These are phyloP conservation scores for Boletus sensibilis DNA, from an alignment of 768 basidiomycete species.

Conservation along the genomic window DNA sequence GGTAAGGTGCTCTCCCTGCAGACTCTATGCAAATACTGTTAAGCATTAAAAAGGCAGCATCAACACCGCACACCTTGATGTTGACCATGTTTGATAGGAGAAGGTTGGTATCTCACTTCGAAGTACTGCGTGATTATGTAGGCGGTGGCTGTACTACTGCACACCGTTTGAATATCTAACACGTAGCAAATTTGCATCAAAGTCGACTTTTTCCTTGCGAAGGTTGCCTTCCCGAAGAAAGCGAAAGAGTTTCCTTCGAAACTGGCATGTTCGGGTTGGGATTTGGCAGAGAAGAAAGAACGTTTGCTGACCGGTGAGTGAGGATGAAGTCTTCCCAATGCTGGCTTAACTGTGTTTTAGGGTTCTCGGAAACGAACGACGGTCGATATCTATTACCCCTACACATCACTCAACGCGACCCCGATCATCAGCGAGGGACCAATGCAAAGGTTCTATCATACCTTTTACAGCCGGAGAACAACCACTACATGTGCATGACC, in stretches of 20 bases:
- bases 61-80: no score
- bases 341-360: constrained; percentile 5
- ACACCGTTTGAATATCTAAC: no score
- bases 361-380: constrained; percentile 44
- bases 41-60: no score
- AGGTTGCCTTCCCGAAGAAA: constrained; percentile 38
- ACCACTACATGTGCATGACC: constrained; percentile 17
- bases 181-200: no score
- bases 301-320: constrained; percentile 17
- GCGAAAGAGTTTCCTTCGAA: constrained; percentile 38
- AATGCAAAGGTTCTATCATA: constrained; percentile 42
- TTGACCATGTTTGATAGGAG: no score
- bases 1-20: no score
- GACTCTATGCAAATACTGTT: no score
- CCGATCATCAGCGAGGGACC: constrained; percentile 36
- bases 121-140: no score
- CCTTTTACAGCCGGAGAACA: constrained; percentile 27
- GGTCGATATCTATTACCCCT: constrained; percentile 38
- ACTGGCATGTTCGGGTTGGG: constrained; percentile 38
- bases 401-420: constrained; percentile 33
- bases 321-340: background rate
- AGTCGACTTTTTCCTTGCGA: constrained; percentile 38
- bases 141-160: no score
- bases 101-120: no score
- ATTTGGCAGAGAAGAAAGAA: constrained; percentile 31